Evolutionary conservation across 192 early-diverging fungal species (phyloP), one percentile per base, ranked within the genome.

Genomic region (Pilobolus umbonatus): DNA sequence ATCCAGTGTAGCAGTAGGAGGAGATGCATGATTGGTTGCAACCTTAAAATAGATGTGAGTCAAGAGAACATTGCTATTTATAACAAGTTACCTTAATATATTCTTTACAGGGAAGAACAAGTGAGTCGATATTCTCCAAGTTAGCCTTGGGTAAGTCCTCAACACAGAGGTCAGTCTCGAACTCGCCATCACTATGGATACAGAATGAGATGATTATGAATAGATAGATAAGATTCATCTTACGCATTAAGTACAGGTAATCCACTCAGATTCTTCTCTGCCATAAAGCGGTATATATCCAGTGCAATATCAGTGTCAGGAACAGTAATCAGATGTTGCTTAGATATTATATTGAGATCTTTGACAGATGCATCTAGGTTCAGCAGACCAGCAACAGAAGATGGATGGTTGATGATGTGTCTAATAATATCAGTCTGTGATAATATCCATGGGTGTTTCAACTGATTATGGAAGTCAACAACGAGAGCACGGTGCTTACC

Each of bases 401-500:
- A 75, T 6, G 75, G 72, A 40, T 82, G 72, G 24, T 52, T 49
- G 19, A 58, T 15, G 29, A 78, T 73, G 61, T 81, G 80, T 19
- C 68, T 57, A 35, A 84, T 69, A 15, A 87, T 69, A 43, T 87
- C 85, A 6, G 79, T 75, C 59, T 87, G 85, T 4, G 82, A 81
- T 21, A 87, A 49, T 6, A 87, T 35, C 60, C 69, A 84, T 22
- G 72, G 70, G 15, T 57, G 21, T 1, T 42, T 47, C 2, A 60
- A 32, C 50, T 64, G 35, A 3, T 74, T 53, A 24, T 45, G 47
- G 14, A 67, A 72, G 52, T 84, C 76, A 12, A 78, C 71, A 57
- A 87, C 81, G 5, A 87, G 67, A 15, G 72, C 71, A 14, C 83
- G 70, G 63, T 87, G 85, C 22, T 72, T 75, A 14, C 81, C 78